Evolutionary conservation across 1,284 basidiomycete genomes (phyloP).

Genomic region (Trichosporon sp.): DNA sequence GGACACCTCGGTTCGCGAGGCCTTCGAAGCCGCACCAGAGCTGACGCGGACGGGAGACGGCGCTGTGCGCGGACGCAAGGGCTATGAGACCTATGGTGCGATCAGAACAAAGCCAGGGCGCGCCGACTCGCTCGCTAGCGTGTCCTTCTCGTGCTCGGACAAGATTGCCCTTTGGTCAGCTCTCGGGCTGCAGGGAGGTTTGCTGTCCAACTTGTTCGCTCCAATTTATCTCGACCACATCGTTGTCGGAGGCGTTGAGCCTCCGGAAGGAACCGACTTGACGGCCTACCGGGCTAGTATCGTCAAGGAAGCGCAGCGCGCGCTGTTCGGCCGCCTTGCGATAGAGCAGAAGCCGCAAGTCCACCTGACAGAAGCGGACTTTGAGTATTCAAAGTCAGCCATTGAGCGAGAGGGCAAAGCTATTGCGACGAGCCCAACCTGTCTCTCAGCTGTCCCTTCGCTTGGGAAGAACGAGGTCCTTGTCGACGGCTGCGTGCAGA

Average conservation of each 20-base stretch:
- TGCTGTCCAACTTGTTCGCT: conserved; percentile 56
- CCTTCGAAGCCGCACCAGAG: conserved; percentile 37
- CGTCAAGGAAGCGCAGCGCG: conserved; percentile 56
- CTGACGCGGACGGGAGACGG: conserved; percentile 14
- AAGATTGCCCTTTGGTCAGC: conserved; percentile 79
- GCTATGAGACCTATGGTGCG: conserved; percentile 66
- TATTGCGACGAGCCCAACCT: conserved; percentile 26
- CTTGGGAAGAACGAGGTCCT: conserved; percentile 59
- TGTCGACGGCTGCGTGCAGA: conserved; percentile 16
- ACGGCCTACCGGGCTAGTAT: conserved; percentile 54
- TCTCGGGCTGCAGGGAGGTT: conserved; percentile 75
- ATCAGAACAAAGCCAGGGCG: conserved; percentile 83
- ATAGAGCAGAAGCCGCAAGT: conserved; percentile 49
- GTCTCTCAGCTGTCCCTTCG: conserved; percentile 17
- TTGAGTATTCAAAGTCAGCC: neutral
- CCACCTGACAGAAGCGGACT: conserved; percentile 52
- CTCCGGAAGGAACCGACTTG: conserved; percentile 34
- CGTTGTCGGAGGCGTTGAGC: conserved; percentile 64
- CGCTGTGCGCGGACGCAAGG: conserved; percentile 67
- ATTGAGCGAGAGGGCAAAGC: conserved; percentile 52
- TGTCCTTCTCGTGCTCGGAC: conserved; percentile 82
- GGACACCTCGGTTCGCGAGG: conserved; percentile 59
- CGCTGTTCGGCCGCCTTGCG: conserved; percentile 47
- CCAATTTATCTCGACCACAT: conserved; percentile 63
- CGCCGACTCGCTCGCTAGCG: conserved; percentile 71